Percentiles rank a stretch among this genome's conserved stretches.
Evolutionary conservation across 1,284 basidiomycete species (phyloP).

Genomic region (Melampsora larici-populina): DNA sequence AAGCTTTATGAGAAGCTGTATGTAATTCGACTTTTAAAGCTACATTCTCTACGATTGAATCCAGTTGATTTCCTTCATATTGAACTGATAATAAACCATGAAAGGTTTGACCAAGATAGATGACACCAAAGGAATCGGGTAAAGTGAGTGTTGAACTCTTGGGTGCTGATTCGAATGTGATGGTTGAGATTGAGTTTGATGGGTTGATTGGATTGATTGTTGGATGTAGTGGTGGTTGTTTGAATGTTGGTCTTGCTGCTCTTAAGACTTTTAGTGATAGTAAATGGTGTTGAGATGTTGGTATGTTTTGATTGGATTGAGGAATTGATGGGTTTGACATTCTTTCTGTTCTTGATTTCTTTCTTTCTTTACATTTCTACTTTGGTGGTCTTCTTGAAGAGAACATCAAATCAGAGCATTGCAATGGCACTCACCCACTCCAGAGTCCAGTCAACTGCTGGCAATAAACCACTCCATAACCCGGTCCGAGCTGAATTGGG

Average conservation of each 20-base stretch:
- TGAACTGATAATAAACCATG: background rate
- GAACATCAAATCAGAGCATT: no score
- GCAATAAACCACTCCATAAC: no score
- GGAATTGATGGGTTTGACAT: no score
- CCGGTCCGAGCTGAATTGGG: no score
- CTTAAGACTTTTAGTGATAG: constrained; percentile 11
- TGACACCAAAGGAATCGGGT: constrained; percentile 13
- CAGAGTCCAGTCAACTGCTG: no score
- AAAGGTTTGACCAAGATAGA: constrained; percentile 18
- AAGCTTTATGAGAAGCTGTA: background rate
- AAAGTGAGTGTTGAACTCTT: background rate
- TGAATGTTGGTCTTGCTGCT: background rate
- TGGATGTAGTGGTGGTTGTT: background rate
- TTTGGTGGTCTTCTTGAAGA: no score
- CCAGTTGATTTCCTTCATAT: background rate
- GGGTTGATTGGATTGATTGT: background rate
- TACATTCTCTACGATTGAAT: background rate
- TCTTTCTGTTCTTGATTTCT: no score
- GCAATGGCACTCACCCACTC: no score
- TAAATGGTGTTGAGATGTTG: background rate
- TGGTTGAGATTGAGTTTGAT: background rate
- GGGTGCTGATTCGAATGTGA: background rate
- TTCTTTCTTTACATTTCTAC: no score
- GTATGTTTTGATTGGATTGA: no score
- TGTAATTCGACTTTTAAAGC: constrained; percentile 13